A percentile compares a stretch with the other conserved stretches of the same genome.
These are phyloP conservation scores for Phytophthora idaei DNA, from an alignment of 352 stramenopile genomes.

Conservation along the genomic window DNA sequence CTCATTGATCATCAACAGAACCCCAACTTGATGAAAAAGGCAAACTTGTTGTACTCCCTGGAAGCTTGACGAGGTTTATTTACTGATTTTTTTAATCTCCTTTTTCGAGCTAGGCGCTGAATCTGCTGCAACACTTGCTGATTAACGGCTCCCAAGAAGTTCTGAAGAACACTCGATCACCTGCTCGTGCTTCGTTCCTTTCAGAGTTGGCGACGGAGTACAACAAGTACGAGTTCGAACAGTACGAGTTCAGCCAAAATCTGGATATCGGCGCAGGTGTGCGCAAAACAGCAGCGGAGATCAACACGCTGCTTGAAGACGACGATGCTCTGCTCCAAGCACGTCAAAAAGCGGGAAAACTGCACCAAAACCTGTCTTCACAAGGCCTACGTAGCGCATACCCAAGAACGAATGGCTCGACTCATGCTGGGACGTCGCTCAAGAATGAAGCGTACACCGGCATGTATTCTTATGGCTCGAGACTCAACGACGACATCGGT, in stretches of 20 bases:
- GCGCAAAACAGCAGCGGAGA: conserved; percentile 63
- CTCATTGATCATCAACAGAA: conserved; percentile 63
- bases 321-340: conserved; percentile 57
- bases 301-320: conserved; percentile 52
- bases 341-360: conserved; percentile 49
- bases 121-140: conserved; percentile 66
- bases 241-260: conserved; percentile 78
- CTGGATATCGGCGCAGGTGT: conserved; percentile 69
- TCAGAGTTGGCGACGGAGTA: conserved; percentile 56
- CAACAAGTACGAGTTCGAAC: conserved; percentile 75
- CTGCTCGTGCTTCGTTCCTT: conserved; percentile 53
- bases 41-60: background rate
- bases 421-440: conserved; percentile 1
- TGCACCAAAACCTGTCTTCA: conserved; percentile 62
- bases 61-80: too few species aligned
- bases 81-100: background rate
- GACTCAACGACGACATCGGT: conserved; percentile 41
- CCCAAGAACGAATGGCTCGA: conserved; percentile 11
- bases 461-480: conserved; percentile 17
- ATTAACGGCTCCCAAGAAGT: conserved; percentile 77
- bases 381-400: conserved; percentile 48
- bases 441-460: conserved; percentile 47
- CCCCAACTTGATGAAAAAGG: conserved; percentile 65
- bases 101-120: conserved; percentile 45
- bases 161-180: conserved; percentile 59